Percentiles rank a stretch among this genome's conserved stretches.
phyloP scores from a whole-genome alignment of 306 rosid genomes.

The Cucurbita ficifolia region DNA sequence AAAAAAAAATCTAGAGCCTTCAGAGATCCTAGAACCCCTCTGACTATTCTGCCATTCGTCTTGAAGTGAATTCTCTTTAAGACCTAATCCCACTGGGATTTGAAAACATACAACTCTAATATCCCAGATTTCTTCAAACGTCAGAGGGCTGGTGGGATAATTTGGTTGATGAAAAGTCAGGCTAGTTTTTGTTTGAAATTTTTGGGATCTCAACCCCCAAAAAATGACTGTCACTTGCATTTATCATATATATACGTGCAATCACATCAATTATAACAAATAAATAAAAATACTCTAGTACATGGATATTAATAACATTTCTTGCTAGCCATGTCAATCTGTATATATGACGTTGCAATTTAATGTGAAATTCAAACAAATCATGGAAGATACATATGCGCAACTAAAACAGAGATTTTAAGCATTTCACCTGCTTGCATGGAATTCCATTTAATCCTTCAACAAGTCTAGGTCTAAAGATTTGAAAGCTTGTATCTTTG shows the following conservation, averaged over 20 bases:
- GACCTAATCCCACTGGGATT: background rate
- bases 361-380: background rate
- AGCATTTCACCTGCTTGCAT: constrained; percentile 66
- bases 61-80: background rate
- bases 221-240: background rate
- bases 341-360: background rate
- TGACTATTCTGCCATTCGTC: background rate
- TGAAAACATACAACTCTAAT: background rate
- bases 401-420: background rate
- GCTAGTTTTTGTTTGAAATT: background rate
- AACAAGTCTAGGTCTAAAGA: constrained; percentile 73
- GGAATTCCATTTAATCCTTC: constrained; percentile 61
- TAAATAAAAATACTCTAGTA: background rate
- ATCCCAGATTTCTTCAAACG: background rate
- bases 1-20: background rate
- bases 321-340: background rate
- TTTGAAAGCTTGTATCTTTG: constrained; percentile 64
- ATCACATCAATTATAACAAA: background rate
- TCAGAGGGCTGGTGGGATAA: background rate
- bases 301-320: background rate
- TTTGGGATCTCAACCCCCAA: background rate
- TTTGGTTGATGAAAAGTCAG: background rate
- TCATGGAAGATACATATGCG: background rate
- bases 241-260: background rate
- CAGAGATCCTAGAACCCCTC: background rate